These are phyloP conservation scores for Plasmodium vinckei DNA, from an alignment of 169 alveolate genomes.

Conservation along the genomic window DNA sequence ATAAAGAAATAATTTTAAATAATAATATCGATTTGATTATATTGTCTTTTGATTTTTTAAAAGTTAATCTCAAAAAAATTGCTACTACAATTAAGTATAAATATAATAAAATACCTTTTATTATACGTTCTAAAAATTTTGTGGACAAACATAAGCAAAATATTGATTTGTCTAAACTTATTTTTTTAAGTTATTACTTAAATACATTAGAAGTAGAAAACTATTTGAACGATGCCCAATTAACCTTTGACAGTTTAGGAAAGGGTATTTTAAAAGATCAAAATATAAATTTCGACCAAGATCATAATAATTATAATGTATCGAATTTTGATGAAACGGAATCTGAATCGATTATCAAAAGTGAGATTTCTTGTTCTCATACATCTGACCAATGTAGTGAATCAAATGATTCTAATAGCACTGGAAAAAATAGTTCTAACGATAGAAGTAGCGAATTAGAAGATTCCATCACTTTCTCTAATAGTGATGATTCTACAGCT, in stretches of 20 bases:
- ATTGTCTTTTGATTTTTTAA: conserved; percentile 63
- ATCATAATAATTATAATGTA: too few relatives aligned
- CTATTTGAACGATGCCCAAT: not conserved
- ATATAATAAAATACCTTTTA: conserved; percentile 50
- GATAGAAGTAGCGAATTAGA: not conserved
- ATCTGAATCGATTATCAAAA: too few relatives aligned
- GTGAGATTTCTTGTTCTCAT: too few relatives aligned
- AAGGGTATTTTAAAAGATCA: not conserved
- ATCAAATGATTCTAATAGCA: not conserved
- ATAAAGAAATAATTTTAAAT: not conserved
- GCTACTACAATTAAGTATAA: conserved; percentile 47
- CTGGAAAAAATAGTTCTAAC: not conserved
- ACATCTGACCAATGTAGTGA: not conserved
- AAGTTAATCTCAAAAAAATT: conserved; percentile 43
- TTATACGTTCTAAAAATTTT: conserved; percentile 59
- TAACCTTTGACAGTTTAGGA: conserved; percentile 6
- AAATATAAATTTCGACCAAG: not conserved
- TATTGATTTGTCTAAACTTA: conserved; percentile 51
- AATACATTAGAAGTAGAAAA: not conserved
- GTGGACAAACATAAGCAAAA: conserved; percentile 13
- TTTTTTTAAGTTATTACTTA: conserved; percentile 63
- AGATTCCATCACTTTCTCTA: not conserved
- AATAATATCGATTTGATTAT: conserved; percentile 41
- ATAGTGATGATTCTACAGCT: not conserved
- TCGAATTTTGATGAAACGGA: too few relatives aligned